Percentiles rank a stretch among this genome's conserved stretches.
Conservation (phyloP, 1,139 yeast species). For the Geotrichum reessii region DNA sequence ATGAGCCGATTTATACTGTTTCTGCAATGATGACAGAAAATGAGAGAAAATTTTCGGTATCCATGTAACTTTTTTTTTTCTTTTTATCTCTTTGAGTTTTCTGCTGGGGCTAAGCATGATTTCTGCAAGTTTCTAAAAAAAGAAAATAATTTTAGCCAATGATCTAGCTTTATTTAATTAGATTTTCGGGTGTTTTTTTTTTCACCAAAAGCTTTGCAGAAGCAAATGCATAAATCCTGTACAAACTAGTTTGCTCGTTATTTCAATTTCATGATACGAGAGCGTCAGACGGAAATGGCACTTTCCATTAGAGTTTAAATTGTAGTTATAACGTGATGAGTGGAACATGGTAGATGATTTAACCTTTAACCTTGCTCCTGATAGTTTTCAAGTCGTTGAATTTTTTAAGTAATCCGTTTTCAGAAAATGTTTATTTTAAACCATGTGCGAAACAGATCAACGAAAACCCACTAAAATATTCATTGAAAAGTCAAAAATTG, state of each 20-base stretch:
- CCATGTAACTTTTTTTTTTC: not conserved
- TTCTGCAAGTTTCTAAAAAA: not conserved
- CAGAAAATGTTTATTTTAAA: too few relatives aligned
- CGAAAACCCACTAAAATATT: not conserved
- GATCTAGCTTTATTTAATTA: not conserved
- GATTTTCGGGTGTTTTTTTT: not conserved
- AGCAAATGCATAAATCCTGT: not conserved
- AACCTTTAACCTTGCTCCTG: too few relatives aligned
- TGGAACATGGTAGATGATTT: too few relatives aligned
- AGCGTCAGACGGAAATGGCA: not conserved
- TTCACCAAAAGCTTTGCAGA: not conserved
- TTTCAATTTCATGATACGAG: not conserved
- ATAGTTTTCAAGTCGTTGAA: too few relatives aligned
- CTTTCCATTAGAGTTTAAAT: not conserved
- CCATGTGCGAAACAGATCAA: not conserved
- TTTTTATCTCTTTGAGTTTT: not conserved
- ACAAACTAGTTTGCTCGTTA: not conserved
- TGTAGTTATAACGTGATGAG: too few relatives aligned
- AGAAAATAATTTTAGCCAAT: not conserved
- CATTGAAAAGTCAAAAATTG: not conserved
- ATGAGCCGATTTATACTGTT: not conserved
- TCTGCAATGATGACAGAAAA: not conserved
- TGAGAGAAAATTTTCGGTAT: not conserved
- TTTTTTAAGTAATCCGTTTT: too few relatives aligned
- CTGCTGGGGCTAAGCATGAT: not conserved